Base-by-base conservation (phyloP, 1,139 yeast genomes). In the Candida frijolesensis region DNA sequence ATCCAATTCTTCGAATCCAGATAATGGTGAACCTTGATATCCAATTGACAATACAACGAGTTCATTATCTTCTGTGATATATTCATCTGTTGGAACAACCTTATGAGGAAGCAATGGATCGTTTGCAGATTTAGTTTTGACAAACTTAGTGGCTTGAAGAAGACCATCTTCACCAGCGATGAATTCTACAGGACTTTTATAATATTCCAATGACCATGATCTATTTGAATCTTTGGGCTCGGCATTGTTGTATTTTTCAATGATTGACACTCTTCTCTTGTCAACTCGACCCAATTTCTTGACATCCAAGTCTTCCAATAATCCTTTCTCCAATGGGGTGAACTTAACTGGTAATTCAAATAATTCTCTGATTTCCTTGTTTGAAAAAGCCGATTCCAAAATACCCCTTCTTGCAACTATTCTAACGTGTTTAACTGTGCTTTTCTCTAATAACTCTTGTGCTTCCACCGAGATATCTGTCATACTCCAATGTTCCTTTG, bases 381-480 rank as follows among this genome's bases (percentile, higher is more conserved):
- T 92, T 2, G 98, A 87, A 66, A 92, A 94, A 15, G 97, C 96
- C 42, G 96, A 86, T 59, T 89, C 87, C 43, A 83, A 62, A 27
- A 91, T 71, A 1, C 97, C 97, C 62, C 97, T 78, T 58, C 99
- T 79, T 1, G 92, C 99, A 37, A 89, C 85, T 22, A 95, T 81
- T 49, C 80, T 79, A 7, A 94, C 90, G 12, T 77, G 74, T 55
- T 80, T 72, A 11, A 94, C 85, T 0, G 68, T 71, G 46, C 89
- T 83, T 11, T 64, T 62, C 41, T 70, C 63, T 50, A 95, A 71
- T 7, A 69, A 65, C 3, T 75, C 73, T 22, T 87, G 68, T 0
- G 97, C 96, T 35, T 72, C 70, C 1, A 72, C 67, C 0, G 89
- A 73, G 27, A 94, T 87, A 68, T 94, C 99, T 0, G 97, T 94